Percentiles rank a stretch among this genome's conserved stretches.
phyloP scores from a whole-genome alignment of 139 green algal genomes.

The Tetradesmus lagerheimii region DNA sequence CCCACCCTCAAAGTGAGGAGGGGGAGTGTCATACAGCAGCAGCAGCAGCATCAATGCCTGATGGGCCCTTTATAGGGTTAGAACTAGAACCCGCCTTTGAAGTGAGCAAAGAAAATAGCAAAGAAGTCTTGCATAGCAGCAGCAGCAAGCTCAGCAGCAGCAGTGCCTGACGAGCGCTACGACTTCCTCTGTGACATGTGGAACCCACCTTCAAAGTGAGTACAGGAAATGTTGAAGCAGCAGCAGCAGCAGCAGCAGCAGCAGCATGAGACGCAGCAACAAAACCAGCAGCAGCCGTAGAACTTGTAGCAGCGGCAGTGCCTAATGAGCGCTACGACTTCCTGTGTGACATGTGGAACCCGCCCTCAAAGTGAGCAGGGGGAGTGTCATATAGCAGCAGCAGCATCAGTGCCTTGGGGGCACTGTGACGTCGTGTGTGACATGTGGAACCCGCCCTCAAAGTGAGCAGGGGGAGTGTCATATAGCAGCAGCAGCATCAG shows the following conservation, averaged over 20 bases:
- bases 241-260: not conserved
- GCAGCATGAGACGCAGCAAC: not conserved
- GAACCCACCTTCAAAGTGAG: constrained; percentile 65
- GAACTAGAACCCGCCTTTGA: too few relatives aligned
- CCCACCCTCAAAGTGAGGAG: constrained; percentile 62
- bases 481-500: constrained; percentile 40
- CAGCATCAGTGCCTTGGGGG: too few relatives aligned
- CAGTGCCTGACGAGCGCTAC: constrained; percentile 87
- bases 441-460: constrained; percentile 37
- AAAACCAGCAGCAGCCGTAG: not conserved
- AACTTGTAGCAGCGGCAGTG: too few relatives aligned
- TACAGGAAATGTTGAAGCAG: not conserved
- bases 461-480: constrained; percentile 60
- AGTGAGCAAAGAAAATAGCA: too few relatives aligned
- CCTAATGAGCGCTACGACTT: too few relatives aligned
- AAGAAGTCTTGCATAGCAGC: too few relatives aligned
- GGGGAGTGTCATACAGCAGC: too few relatives aligned
- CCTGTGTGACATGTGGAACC: too few relatives aligned
- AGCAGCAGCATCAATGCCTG: not conserved
- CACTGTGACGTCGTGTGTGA: too few relatives aligned
- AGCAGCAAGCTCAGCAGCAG: not conserved
- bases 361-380: constrained; percentile 47
- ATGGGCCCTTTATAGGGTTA: too few relatives aligned
- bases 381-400: constrained; percentile 63
- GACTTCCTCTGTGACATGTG: constrained; percentile 84